Percentiles rank a stretch among this genome's conserved stretches.
Evolutionary conservation across 768 basidiomycete species (phyloP).

Genomic region (Phaeotremella skinneri): DNA sequence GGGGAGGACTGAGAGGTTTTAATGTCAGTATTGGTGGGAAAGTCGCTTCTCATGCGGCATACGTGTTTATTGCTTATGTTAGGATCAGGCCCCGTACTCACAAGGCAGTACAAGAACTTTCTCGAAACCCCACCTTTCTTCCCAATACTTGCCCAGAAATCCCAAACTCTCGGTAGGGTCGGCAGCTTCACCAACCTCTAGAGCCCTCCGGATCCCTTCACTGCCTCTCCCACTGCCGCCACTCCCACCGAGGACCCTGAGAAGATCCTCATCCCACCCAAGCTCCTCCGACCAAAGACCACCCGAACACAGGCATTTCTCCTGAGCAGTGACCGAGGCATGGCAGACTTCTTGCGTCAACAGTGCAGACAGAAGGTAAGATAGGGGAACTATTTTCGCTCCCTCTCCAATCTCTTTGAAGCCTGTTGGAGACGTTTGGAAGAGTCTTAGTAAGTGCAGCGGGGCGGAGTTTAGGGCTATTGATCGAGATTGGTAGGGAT

Average conservation of each 20-base stretch:
- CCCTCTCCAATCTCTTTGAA: neutral
- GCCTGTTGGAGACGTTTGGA: neutral
- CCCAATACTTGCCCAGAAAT: neutral
- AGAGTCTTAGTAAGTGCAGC: neutral
- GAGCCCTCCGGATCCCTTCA: neutral
- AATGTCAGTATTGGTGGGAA: no score
- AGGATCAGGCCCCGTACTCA: neutral
- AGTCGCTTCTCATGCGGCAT: no score
- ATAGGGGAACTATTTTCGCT: neutral
- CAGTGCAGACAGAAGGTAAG: neutral
- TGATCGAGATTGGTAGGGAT: neutral
- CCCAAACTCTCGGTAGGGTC: neutral
- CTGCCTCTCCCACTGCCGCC: neutral
- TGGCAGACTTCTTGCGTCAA: neutral
- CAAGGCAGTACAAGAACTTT: neutral
- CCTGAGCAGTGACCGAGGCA: neutral
- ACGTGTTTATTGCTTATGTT: no score
- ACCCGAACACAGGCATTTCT: neutral
- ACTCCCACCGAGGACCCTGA: neutral
- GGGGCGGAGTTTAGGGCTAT: neutral
- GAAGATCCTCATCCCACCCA: conserved; percentile 1
- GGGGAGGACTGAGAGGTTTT: neutral
- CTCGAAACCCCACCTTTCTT: neutral
- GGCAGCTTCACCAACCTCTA: neutral
- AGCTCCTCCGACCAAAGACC: neutral